A percentile compares a stretch with the other conserved stretches of the same genome.
Evolutionary conservation across 768 basidiomycete genomes (phyloP).

Genomic region (Xerocomellus amylosporus): DNA sequence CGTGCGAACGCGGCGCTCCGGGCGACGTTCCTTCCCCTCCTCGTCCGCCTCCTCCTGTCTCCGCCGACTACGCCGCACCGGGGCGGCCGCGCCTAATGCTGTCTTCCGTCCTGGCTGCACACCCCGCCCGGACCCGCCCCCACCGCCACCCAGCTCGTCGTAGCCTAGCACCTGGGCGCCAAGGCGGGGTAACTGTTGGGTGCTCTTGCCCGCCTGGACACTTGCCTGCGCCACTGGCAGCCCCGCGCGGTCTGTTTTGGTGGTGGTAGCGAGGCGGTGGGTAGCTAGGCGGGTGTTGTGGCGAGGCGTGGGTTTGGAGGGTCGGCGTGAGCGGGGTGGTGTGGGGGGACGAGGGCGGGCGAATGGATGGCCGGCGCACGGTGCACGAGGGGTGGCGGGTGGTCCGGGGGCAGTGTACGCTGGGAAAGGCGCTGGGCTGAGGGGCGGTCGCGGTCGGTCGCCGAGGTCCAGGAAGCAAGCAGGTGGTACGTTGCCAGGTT

Average conservation of each 20-base stretch:
- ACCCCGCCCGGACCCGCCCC: background rate
- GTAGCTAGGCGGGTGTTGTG: background rate
- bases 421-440: background rate
- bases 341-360: slow-evolving; percentile 5
- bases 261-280: background rate
- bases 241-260: background rate
- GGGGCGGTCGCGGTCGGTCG: background rate
- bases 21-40: background rate
- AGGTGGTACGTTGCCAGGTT: background rate
- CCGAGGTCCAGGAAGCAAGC: background rate
- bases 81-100: background rate
- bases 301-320: background rate
- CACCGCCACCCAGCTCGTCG: background rate
- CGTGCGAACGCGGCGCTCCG: background rate
- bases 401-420: background rate
- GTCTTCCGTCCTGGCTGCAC: background rate
- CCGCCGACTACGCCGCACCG: background rate
- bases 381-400: background rate
- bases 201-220: background rate
- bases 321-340: background rate
- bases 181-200: background rate
- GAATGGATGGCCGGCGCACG: background rate
- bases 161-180: background rate
- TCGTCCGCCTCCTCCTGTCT: background rate
- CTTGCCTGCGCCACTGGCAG: slow-evolving; percentile 1